phyloP scores from a whole-genome alignment of 768 basidiomycete genomes.

The Terana coerulea region DNA sequence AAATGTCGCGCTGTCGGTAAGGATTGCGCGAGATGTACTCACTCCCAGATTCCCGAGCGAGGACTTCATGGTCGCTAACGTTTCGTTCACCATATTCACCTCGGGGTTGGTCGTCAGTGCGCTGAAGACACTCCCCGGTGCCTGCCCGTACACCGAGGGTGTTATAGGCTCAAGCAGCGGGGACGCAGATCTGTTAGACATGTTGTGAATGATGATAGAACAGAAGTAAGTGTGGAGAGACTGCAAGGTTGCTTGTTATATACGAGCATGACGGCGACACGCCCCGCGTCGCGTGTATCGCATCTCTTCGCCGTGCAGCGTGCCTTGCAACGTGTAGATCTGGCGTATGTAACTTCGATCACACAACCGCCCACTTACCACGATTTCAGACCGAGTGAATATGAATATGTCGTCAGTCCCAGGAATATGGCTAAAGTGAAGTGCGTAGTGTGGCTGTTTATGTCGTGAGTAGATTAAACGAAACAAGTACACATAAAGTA shows the following conservation, averaged over 20 bases:
- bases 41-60: slow-evolving; percentile 31
- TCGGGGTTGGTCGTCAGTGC: slow-evolving; percentile 1
- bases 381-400: too few relatives aligned
- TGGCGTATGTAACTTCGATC: background rate
- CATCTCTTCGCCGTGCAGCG: background rate
- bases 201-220: background rate
- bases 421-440: background rate
- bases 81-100: slow-evolving; percentile 3
- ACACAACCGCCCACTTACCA: too few relatives aligned
- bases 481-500: too few relatives aligned
- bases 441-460: background rate
- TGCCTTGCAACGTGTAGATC: background rate
- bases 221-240: background rate
- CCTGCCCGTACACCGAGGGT: background rate
- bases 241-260: background rate
- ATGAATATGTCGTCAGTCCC: too few relatives aligned
- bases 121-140: slow-evolving; percentile 3
- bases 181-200: background rate
- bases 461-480: background rate
- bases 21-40: too few relatives aligned
- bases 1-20: too few relatives aligned
- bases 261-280: background rate
- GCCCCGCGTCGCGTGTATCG: background rate
- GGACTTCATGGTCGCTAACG: slow-evolving; percentile 23
- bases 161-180: slow-evolving; percentile 3